Conservation (phyloP, 441 rosid genomes). For the Kokia cookei region DNA sequence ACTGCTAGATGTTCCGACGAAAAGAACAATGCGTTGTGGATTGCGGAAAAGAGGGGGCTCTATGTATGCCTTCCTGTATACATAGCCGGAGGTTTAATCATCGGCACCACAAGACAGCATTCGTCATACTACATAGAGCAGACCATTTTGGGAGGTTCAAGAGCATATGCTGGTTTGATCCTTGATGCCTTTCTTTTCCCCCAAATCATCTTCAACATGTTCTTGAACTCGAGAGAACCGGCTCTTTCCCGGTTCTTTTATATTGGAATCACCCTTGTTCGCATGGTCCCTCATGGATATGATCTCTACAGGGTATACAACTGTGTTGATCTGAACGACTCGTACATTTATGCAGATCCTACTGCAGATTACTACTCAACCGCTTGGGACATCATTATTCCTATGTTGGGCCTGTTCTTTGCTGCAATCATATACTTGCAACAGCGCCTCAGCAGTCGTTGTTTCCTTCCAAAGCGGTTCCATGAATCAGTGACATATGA, state of each 20-base stretch:
- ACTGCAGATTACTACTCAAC: constrained; percentile 24
- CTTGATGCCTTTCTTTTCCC: constrained; percentile 30
- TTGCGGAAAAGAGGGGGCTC: constrained; percentile 18
- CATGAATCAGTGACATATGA: background rate
- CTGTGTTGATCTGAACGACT: constrained; percentile 8
- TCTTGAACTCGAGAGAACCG: constrained; percentile 19
- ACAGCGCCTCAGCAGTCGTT: constrained; percentile 27
- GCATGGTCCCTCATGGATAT: constrained; percentile 24
- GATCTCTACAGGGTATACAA: constrained; percentile 23
- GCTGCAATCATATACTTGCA: constrained; percentile 25
- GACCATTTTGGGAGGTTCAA: constrained; percentile 11
- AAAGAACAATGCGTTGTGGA: constrained; percentile 8
- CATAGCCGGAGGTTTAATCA: constrained; percentile 9
- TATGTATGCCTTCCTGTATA: constrained; percentile 16
- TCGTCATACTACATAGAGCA: background rate
- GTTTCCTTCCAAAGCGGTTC: constrained; percentile 11
- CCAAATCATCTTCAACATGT: constrained; percentile 27
- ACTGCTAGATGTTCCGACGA: constrained; percentile 12
- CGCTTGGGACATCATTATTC: constrained; percentile 18
- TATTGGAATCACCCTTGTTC: constrained; percentile 17
- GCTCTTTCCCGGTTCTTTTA: constrained; percentile 21
- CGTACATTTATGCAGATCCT: constrained; percentile 37
- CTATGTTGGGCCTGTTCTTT: constrained; percentile 4
- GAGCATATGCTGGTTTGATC: constrained; percentile 18
- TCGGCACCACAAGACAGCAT: background rate